These are phyloP conservation scores for Fusarium oligoseptatum DNA, from an alignment of 2,329 filamentous ascomycete species.

Conservation along the genomic window DNA sequence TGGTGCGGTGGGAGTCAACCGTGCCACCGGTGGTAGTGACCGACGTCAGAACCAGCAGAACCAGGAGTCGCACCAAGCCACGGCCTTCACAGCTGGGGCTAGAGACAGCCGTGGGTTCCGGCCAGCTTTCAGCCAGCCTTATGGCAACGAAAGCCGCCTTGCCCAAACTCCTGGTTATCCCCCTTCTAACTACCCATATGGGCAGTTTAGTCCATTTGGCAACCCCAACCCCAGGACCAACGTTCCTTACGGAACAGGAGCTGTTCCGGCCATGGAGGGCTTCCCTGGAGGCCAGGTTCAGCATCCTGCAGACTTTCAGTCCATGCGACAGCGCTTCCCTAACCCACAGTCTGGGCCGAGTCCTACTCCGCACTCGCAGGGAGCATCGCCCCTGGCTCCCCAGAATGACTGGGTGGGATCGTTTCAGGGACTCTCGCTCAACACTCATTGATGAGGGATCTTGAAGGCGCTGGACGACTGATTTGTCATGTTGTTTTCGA, in stretches of 20 bases:
- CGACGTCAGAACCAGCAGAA: constrained; percentile 63
- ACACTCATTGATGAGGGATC: constrained; percentile 62
- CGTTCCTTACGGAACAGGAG: constrained; percentile 47
- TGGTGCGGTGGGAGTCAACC: constrained; percentile 71
- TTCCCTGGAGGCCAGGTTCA: constrained; percentile 49
- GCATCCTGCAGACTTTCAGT: constrained; percentile 59
- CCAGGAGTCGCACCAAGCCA: constrained; percentile 50
- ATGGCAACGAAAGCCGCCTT: constrained; percentile 58
- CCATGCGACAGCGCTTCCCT: constrained; percentile 62
- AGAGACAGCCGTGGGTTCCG: constrained; percentile 59
- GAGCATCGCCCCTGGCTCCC: constrained; percentile 56
- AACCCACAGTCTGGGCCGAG: constrained; percentile 55
- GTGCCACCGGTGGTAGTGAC: constrained; percentile 58
- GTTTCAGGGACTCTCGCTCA: constrained; percentile 81
- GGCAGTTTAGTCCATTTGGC: constrained; percentile 49
- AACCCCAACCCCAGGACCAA: constrained; percentile 51
- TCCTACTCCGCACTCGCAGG: constrained; percentile 53
- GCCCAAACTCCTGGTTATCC: constrained; percentile 53
- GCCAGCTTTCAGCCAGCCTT: constrained; percentile 58
- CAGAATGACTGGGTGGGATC: constrained; percentile 72
- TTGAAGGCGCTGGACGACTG: constrained; percentile 17
- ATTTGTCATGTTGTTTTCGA: constrained; percentile 17
- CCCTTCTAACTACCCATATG: constrained; percentile 54
- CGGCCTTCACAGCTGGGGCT: constrained; percentile 53
- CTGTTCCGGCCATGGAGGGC: constrained; percentile 48